These are phyloP conservation scores for Leccinum longicurvipes DNA, from an alignment of 768 basidiomycete genomes.

Conservation along the genomic window DNA sequence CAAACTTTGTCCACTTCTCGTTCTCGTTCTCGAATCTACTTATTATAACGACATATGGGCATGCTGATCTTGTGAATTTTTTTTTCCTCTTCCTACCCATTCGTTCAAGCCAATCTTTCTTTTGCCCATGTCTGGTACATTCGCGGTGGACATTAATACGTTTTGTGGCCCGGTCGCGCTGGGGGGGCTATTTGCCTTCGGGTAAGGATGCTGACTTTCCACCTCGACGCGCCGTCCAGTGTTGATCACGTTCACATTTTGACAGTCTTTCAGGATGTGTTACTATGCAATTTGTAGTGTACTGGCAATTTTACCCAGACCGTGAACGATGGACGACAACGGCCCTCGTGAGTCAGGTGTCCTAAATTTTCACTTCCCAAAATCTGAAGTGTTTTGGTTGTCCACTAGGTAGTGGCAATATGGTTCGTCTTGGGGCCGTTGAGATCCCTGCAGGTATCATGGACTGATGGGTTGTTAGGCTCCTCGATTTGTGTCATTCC, in stretches of 20 bases:
- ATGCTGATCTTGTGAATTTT: not conserved
- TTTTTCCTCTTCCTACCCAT: not conserved
- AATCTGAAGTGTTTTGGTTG: not conserved
- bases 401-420: slow-evolving; percentile 15
- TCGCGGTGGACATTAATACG: not conserved
- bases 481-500: slow-evolving; percentile 26
- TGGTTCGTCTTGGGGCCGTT: slow-evolving; percentile 11
- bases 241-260: not conserved
- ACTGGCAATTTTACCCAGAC: slow-evolving; percentile 16
- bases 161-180: slow-evolving; percentile 21
- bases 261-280: slow-evolving; percentile 28
- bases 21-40: not conserved
- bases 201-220: slow-evolving; percentile 2
- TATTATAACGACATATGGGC: slow-evolving; percentile 1
- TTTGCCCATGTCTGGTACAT: slow-evolving; percentile 4
- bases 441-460: not conserved
- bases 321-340: slow-evolving; percentile 18
- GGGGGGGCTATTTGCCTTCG: slow-evolving; percentile 24
- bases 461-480: slow-evolving; percentile 6
- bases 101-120: not conserved
- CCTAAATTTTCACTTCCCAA: too few species aligned
- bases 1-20: not conserved
- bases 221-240: not conserved
- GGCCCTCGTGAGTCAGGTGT: slow-evolving; percentile 13
- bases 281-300: slow-evolving; percentile 26